Evolutionary conservation across 805 yeast species (phyloP), one percentile per base, ranked within the genome.

Genomic region (Starmera dryadoides): DNA sequence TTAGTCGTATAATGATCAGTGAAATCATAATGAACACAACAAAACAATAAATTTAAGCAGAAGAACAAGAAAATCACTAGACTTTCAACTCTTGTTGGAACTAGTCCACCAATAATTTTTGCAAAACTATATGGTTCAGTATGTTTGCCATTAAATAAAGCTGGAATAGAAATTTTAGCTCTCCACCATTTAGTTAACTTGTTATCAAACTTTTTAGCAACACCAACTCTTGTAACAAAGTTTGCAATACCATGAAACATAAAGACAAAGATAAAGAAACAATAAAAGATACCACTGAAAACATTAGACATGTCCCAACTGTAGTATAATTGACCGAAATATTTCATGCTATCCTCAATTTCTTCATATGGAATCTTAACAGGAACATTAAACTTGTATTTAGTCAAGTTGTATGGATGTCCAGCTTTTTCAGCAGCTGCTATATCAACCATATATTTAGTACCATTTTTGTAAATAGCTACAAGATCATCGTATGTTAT

Each of bases 251-350:
- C 59, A 18, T 65, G 61, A 17, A 65, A 29, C 0, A 67, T 15
- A 47, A 71, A 50, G 1, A 69, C 58, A 3, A 62, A 16, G 14
- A 58, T 56, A 62, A 72, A 72, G 47, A 59, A 71, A 7, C 55
- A 52, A 37, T 62, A 44, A 29, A 71, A 48, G 6, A 58, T 60
- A 35, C 56, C 62, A 5, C 49, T 57, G 59, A 48, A 46, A 6
- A 37, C 7, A 6, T 38, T 38, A n/a, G 46, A 41, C 25, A 21
- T 21, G 30, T 51, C 56, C 41, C 45, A 46, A 35, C 50, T 47
- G 34, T 39, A 50, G 36, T 47, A 42, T 3, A 34, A 2, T 6
- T 22, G 19, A 22, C 41, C 18, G 9, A 39, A 37, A 30, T 41
- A 45, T 2, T 2, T 17, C 23, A 29, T 40, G 40, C 10, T 15